Evolutionary conservation across 805 yeast genomes (phyloP).

Genomic region (Cyberlindnera misumaiensis): DNA sequence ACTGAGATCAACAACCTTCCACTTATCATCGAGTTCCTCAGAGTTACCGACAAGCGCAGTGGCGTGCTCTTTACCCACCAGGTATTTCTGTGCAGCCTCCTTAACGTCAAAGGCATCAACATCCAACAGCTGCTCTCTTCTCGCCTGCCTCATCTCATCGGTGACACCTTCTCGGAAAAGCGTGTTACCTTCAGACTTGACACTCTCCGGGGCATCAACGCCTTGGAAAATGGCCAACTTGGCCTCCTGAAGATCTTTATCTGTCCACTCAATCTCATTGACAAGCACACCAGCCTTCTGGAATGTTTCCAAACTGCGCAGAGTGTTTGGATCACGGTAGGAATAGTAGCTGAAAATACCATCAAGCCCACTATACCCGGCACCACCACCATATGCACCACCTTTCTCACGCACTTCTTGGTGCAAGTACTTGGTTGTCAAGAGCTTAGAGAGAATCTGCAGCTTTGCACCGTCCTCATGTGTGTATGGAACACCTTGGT

Average conservation of each 20-base stretch:
- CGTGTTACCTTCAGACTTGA: constrained; percentile 68
- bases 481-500: constrained; percentile 59
- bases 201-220: constrained; percentile 83
- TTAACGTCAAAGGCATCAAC: constrained; percentile 57
- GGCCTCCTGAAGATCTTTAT: constrained; percentile 74
- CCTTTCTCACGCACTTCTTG: constrained; percentile 90
- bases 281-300: constrained; percentile 44
- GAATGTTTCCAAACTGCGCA: constrained; percentile 59
- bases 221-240: constrained; percentile 87
- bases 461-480: constrained; percentile 77
- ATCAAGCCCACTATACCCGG: constrained; percentile 70
- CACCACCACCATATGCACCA: constrained; percentile 98
- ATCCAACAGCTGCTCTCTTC: constrained; percentile 70
- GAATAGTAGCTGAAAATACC: constrained; percentile 82
- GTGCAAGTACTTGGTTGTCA: constrained; percentile 80
- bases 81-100: constrained; percentile 61
- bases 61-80: constrained; percentile 28
- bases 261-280: constrained; percentile 44
- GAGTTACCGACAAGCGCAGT: constrained; percentile 40
- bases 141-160: constrained; percentile 69
- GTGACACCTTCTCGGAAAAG: constrained; percentile 63
- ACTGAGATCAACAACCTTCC: constrained; percentile 19
- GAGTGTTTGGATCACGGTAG: constrained; percentile 89
- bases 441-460: constrained; percentile 71
- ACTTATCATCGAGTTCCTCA: constrained; percentile 8